phyloP scores from a whole-genome alignment of 306 rosid species.

The Rubus idaeus region DNA sequence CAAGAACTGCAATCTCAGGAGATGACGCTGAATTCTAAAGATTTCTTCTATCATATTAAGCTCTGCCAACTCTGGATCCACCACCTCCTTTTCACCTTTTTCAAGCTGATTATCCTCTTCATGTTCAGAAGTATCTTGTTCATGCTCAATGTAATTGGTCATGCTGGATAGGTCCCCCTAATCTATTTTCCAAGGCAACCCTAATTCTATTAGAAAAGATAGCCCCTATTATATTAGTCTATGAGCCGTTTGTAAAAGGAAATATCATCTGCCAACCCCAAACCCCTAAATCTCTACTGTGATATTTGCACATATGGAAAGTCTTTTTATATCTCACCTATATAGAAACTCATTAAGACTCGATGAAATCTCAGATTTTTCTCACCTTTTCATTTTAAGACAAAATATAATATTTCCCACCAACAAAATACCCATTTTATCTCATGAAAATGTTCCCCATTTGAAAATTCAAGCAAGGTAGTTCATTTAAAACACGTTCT shows the following conservation, averaged over 20 bases:
- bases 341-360: background rate
- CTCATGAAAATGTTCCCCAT: background rate
- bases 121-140: background rate
- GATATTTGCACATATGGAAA: background rate
- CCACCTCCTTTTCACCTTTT: background rate
- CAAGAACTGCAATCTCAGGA: conserved; percentile 4
- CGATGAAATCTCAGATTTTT: background rate
- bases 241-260: background rate
- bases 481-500: conserved; percentile 11
- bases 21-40: background rate
- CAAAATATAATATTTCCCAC: background rate
- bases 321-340: background rate
- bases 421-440: background rate
- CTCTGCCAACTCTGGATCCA: background rate
- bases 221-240: conserved; percentile 2
- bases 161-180: background rate
- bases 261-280: background rate
- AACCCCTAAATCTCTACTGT: conserved; percentile 1
- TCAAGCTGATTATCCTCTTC: background rate
- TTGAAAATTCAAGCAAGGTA: conserved; percentile 17
- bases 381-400: background rate
- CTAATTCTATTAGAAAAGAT: background rate
- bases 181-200: background rate
- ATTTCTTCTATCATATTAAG: background rate
- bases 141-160: conserved; percentile 1